phyloP scores from a whole-genome alignment of 1,284 basidiomycete species.

The Malassezia furfur region DNA sequence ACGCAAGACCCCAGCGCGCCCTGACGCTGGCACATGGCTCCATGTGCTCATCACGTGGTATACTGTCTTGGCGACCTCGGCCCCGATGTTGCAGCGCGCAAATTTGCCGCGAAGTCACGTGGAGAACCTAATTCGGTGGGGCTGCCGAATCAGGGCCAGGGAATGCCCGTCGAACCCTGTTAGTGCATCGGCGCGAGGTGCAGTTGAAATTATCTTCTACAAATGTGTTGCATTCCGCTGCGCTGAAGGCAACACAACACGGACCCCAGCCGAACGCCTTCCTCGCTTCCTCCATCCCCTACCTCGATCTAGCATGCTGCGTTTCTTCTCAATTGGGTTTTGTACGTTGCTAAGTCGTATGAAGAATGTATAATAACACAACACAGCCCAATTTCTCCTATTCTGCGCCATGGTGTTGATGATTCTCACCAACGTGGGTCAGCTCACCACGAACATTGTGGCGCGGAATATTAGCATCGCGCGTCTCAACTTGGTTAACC shows the following conservation, averaged over 20 bases:
- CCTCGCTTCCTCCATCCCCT: not conserved
- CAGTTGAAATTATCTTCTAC: not conserved
- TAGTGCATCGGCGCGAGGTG: no score
- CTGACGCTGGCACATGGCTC: no score
- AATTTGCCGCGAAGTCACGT: no score
- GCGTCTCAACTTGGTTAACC: not conserved
- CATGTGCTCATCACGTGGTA: no score
- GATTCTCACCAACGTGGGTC: slow-evolving; percentile 41
- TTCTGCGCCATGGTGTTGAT: slow-evolving; percentile 38
- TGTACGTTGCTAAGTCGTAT: slow-evolving; percentile 3
- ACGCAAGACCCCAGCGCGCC: no score
- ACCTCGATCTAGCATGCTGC: not conserved
- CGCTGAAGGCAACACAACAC: not conserved
- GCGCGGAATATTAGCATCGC: slow-evolving; percentile 32
- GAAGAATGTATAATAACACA: no score
- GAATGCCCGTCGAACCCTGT: no score
- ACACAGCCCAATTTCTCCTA: slow-evolving; percentile 42
- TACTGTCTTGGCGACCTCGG: no score
- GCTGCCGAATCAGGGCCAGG: no score
- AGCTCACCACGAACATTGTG: slow-evolving; percentile 42
- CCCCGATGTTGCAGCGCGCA: no score
- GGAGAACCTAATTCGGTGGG: no score
- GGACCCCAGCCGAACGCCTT: not conserved
- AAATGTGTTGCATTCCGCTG: not conserved
- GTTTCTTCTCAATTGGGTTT: slow-evolving; percentile 14